A percentile compares a stretch with the other conserved stretches of the same genome.
These are phyloP conservation scores for Curvularia hawaiiensis DNA, from an alignment of 2,329 filamentous ascomycete genomes.

Conservation along the genomic window DNA sequence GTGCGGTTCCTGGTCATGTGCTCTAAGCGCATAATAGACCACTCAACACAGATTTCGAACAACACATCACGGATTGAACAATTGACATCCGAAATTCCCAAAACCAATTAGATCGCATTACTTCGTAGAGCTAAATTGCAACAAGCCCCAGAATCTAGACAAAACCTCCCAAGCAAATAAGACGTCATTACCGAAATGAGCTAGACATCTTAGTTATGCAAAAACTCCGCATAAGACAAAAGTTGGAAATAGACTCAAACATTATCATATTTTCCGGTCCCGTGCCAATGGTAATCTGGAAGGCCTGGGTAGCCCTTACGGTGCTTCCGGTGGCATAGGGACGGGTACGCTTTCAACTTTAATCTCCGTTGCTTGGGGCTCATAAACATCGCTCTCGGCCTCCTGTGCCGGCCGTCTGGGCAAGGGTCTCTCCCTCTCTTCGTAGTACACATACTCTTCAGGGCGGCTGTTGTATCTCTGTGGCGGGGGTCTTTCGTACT, in stretches of 20 bases:
- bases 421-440: conserved; percentile 35
- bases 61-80: neutral
- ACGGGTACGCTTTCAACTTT: conserved; percentile 33
- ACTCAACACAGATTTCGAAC: neutral
- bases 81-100: neutral
- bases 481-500: conserved; percentile 35
- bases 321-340: conserved; percentile 18
- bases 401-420: conserved; percentile 24
- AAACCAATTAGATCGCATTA: neutral
- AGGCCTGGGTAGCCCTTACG: neutral
- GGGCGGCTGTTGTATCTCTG: conserved; percentile 33
- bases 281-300: neutral
- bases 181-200: neutral
- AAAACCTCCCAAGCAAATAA: neutral
- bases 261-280: neutral
- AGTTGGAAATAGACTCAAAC: neutral
- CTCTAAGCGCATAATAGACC: neutral
- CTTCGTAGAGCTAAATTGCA: neutral
- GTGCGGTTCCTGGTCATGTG: neutral
- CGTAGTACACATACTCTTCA: conserved; percentile 40
- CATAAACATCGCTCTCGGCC: conserved; percentile 33
- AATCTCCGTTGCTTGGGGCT: conserved; percentile 31
- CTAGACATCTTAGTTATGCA: conserved; percentile 2
- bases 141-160: neutral
- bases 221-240: neutral